Conservation (phyloP, 352 stramenopile species). For the Phytophthora nicotianae region DNA sequence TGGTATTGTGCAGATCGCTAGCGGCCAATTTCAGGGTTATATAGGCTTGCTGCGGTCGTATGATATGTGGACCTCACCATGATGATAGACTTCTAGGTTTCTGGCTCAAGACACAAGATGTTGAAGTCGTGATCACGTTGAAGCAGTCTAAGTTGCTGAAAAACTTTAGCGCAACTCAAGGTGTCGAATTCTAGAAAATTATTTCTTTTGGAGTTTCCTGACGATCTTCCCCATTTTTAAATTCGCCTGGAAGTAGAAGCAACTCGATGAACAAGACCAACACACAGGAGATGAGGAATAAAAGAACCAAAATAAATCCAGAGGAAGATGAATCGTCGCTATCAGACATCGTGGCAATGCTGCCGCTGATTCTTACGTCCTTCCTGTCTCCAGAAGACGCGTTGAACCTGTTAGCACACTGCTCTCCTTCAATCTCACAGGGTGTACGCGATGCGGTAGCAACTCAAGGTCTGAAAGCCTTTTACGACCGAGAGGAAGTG, state of each 20-base stretch:
- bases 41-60: not conserved
- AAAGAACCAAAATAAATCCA: not conserved
- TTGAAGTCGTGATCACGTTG: not conserved
- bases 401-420: constrained; percentile 21
- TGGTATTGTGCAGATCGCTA: not conserved
- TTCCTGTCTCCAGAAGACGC: constrained; percentile 33
- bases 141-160: not conserved
- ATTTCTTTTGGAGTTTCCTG: constrained; percentile 4
- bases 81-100: not conserved
- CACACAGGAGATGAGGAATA: not conserved
- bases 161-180: not conserved
- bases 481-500: constrained; percentile 21
- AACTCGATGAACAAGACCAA: constrained; percentile 4
- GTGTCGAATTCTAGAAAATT: constrained; percentile 26
- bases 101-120: not conserved
- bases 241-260: constrained; percentile 1
- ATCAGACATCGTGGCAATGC: constrained; percentile 24
- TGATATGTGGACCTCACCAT: not conserved
- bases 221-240: constrained; percentile 19
- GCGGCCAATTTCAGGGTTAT: not conserved
- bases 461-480: constrained; percentile 29
- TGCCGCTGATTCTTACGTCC: constrained; percentile 15
- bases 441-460: constrained; percentile 31
- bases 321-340: constrained; percentile 3
- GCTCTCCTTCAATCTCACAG: constrained; percentile 20